Evolutionary conservation across 805 yeast genomes (phyloP).

Genomic region (Sugiyamaella qingdaonensis): DNA sequence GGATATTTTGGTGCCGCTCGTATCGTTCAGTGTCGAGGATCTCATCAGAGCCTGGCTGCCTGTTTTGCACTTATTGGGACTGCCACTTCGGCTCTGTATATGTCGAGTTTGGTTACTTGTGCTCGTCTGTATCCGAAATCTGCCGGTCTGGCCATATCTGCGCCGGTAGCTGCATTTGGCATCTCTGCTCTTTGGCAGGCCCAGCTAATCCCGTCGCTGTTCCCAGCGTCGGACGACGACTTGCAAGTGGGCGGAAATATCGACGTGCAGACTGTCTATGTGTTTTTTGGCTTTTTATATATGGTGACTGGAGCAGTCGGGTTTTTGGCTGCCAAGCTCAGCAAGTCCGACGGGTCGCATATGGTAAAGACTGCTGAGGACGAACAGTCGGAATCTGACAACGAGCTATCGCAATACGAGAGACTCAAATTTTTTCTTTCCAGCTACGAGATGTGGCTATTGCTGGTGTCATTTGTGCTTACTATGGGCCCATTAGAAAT

Average conservation of each 20-base stretch:
- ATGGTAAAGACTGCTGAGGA: constrained; percentile 25
- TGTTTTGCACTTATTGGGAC: constrained; percentile 35
- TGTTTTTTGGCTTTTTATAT: constrained; percentile 23
- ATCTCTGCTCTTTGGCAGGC: constrained; percentile 73
- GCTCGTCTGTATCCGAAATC: constrained; percentile 76
- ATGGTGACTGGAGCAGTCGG: constrained; percentile 25
- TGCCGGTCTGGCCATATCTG: constrained; percentile 77
- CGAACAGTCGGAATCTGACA: constrained; percentile 10
- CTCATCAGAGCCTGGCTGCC: constrained; percentile 15
- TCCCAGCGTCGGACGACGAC: constrained; percentile 30
- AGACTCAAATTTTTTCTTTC: constrained; percentile 34
- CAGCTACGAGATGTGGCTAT: constrained; percentile 59
- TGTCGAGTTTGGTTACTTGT: constrained; percentile 52
- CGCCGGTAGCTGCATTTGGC: constrained; percentile 88
- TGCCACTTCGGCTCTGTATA: constrained; percentile 37
- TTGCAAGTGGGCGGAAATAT: constrained; percentile 12
- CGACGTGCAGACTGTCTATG: constrained; percentile 19
- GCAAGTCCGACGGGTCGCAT: constrained; percentile 33
- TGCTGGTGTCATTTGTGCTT: constrained; percentile 60
- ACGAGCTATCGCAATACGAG: constrained; percentile 23
- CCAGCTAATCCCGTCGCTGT: constrained; percentile 42
- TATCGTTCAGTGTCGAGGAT: constrained; percentile 27
- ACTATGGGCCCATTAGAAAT: constrained; percentile 82
- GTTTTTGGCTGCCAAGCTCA: constrained; percentile 22
- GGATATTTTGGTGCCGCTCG: constrained; percentile 55